These are phyloP conservation scores for Phytophthora syringae DNA, from an alignment of 352 stramenopile species.

Conservation along the genomic window DNA sequence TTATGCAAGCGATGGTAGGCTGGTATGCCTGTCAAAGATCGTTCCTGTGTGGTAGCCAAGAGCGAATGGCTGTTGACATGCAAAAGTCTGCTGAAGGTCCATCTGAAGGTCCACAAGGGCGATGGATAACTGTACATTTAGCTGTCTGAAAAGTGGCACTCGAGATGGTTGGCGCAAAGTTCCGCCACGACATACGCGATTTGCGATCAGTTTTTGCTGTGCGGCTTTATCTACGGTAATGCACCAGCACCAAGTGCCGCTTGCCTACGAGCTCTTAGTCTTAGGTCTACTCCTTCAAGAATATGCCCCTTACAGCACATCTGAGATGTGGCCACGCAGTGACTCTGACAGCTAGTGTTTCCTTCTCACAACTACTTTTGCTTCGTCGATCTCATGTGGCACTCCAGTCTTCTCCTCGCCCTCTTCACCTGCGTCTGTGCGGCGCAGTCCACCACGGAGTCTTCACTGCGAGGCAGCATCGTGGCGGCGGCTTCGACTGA, in stretches of 20 bases:
- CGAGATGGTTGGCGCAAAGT: neutral
- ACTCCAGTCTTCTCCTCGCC: conserved; percentile 18
- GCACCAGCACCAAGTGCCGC: too few relatives aligned
- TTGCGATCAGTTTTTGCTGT: conserved; percentile 1
- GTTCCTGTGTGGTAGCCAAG: neutral
- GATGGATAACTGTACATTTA: too few relatives aligned
- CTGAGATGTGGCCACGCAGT: too few relatives aligned
- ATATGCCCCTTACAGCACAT: too few relatives aligned
- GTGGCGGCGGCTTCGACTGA: neutral
- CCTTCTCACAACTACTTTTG: conserved; percentile 18
- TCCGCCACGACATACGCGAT: neutral
- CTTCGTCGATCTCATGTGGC: conserved; percentile 24
- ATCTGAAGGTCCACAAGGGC: too few relatives aligned
- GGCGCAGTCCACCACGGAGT: conserved; percentile 6
- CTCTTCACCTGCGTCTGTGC: conserved; percentile 21
- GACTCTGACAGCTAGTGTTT: neutral
- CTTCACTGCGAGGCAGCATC: neutral
- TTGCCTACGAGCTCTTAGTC: neutral
- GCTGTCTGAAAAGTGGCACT: neutral
- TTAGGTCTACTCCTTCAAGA: too few relatives aligned
- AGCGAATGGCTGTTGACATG: too few relatives aligned
- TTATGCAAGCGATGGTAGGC: conserved; percentile 1
- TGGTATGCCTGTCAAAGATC: neutral
- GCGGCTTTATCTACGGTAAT: neutral
- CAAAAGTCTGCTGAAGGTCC: too few relatives aligned